Base-by-base conservation (phyloP, 177 flowering plant genomes). In the Vitis hybrid region DNA sequence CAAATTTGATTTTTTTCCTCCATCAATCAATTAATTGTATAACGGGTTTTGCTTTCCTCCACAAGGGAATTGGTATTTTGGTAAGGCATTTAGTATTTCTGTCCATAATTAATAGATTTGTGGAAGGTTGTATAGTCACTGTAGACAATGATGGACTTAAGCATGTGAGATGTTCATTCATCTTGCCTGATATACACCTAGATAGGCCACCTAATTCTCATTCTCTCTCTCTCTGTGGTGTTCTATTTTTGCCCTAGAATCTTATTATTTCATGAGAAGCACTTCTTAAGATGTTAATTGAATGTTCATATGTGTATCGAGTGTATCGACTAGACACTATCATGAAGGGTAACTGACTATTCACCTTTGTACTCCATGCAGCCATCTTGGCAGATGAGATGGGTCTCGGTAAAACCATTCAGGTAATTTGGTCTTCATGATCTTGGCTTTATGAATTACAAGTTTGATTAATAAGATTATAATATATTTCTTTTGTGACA, bases 331-430 rank as follows among this genome's bases (percentile, higher is more conserved):
- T 60, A 60, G 63, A 9, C 5, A 60, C 14, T 14, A 33, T 39
- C 51, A 49, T 31, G 14, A 61, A 50, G 18, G 19, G n/a, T 52
- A 60, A 45, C 19, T 61, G 19, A 51, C 75, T 63, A 19, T 14
- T 57, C n/a, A 1, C 15, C 62, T 64, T 48, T 77, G 15, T 31
- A 26, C 62, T 50, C 8, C 10, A 52, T 83, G 86, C 92, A 94
- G 98, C 97, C 26, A 94, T 94, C 74, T 83, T 94, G 83, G 98
- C 98, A 26, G 98, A 94, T 86, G 98, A 94, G 83, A 94, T 94
- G 98, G 98, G 98, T 64, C 93, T 94, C 64, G 98, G 98, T 62
- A 94, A 94, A 82, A 94, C 98, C n/a, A 81, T 94, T 73, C 98
- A 94, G 97, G 98, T 94, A 76, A 18, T 29, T 67, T 13, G 22